These are phyloP conservation scores for Ophiostoma piceae DNA, from an alignment of 2,329 filamentous ascomycete species.

Conservation along the genomic window DNA sequence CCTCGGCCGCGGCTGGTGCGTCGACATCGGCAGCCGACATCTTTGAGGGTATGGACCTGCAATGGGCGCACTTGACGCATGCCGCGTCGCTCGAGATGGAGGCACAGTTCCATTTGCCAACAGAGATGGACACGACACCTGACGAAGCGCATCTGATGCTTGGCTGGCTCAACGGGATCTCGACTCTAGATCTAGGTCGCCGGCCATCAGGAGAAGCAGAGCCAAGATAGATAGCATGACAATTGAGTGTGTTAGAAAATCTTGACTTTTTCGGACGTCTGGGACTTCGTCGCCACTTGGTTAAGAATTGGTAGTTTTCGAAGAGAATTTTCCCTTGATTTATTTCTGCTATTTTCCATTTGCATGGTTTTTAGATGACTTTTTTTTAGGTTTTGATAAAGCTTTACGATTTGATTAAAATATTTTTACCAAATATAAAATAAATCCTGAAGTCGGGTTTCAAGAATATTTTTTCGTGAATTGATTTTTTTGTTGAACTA, in stretches of 20 bases:
- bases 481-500: too few species aligned
- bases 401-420: too few species aligned
- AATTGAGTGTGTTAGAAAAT: not conserved
- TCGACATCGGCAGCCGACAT: constrained; percentile 3
- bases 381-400: too few species aligned
- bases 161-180: not conserved
- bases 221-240: not conserved
- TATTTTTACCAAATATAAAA: too few species aligned
- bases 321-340: too few species aligned
- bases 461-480: too few species aligned
- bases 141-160: not conserved
- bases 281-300: not conserved
- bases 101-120: constrained; percentile 5
- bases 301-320: too few species aligned
- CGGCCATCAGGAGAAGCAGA: not conserved
- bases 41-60: constrained; percentile 23
- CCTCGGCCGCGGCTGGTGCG: not conserved
- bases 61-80: constrained; percentile 17
- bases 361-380: too few species aligned
- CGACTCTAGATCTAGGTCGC: not conserved
- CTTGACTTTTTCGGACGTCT: not conserved
- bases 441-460: too few species aligned
- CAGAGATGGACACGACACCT: not conserved
- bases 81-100: constrained; percentile 14
- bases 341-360: too few species aligned